phyloP scores from a whole-genome alignment of 177 flowering plant species.

The Tripterygium wilfordii region DNA sequence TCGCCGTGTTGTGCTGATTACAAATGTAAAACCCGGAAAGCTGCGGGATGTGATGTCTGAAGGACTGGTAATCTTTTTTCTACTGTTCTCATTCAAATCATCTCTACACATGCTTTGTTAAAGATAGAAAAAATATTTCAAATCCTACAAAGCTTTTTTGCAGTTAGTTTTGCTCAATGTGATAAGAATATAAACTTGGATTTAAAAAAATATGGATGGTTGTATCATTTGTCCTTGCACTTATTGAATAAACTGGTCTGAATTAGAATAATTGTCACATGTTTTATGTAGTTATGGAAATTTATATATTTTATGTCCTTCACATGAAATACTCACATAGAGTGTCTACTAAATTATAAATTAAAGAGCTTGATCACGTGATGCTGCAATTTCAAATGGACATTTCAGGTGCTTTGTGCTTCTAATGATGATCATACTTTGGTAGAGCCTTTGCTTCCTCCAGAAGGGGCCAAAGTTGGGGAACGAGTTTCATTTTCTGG shows the following conservation, averaged over 20 bases:
- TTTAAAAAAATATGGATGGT: too few relatives aligned
- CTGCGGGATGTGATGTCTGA: slow-evolving; percentile 86
- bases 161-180: neutral
- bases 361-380: neutral
- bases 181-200: too few relatives aligned
- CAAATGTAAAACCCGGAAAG: slow-evolving; percentile 96
- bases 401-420: too few relatives aligned
- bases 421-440: slow-evolving; percentile 78
- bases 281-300: too few relatives aligned
- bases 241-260: too few relatives aligned
- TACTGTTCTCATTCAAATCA: neutral
- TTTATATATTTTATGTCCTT: too few relatives aligned
- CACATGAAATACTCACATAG: neutral
- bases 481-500: slow-evolving; percentile 79
- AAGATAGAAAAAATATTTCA: too few relatives aligned
- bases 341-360: neutral
- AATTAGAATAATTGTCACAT: too few relatives aligned
- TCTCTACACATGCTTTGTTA: neutral
- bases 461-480: slow-evolving; percentile 77
- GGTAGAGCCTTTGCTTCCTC: slow-evolving; percentile 89
- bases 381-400: slow-evolving; percentile 1
- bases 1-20: slow-evolving; percentile 76
- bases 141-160: too few relatives aligned
- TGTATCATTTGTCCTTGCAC: too few relatives aligned
- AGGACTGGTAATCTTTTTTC: slow-evolving; percentile 65